These are phyloP conservation scores for Umbelopsis sp. DNA, from an alignment of 192 early-diverging fungal species.

Conservation along the genomic window DNA sequence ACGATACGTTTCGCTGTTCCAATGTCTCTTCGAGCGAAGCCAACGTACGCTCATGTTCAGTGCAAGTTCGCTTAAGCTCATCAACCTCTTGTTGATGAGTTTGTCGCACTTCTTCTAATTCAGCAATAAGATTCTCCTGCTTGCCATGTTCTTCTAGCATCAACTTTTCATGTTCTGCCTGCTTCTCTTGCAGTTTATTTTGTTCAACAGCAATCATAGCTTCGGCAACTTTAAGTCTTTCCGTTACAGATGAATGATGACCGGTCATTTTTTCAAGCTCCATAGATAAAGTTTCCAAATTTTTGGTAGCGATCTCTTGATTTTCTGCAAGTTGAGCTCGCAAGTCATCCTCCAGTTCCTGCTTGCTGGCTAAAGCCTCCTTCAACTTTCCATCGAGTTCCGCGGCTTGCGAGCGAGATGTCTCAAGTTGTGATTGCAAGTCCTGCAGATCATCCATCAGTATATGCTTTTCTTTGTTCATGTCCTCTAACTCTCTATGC, in stretches of 20 bases:
- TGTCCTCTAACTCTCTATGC: neutral
- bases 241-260: neutral
- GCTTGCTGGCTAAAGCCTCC: neutral
- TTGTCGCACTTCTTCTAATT: neutral
- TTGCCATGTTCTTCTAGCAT: slow-evolving; percentile 1
- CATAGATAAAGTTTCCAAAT: neutral
- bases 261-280: neutral
- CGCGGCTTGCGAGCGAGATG: neutral
- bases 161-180: neutral
- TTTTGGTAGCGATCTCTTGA: neutral
- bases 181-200: neutral
- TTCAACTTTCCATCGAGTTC: neutral
- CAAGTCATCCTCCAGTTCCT: neutral
- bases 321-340: neutral
- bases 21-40: neutral
- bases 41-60: neutral
- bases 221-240: neutral
- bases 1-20: neutral
- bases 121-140: slow-evolving; percentile 1
- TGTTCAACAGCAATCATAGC: slow-evolving; percentile 4
- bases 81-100: neutral
- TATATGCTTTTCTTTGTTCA: neutral
- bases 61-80: neutral
- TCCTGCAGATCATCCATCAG: neutral
- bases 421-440: neutral